phyloP scores from a whole-genome alignment of 1,139 yeast genomes.

The Yamadazyma trypodendri region DNA sequence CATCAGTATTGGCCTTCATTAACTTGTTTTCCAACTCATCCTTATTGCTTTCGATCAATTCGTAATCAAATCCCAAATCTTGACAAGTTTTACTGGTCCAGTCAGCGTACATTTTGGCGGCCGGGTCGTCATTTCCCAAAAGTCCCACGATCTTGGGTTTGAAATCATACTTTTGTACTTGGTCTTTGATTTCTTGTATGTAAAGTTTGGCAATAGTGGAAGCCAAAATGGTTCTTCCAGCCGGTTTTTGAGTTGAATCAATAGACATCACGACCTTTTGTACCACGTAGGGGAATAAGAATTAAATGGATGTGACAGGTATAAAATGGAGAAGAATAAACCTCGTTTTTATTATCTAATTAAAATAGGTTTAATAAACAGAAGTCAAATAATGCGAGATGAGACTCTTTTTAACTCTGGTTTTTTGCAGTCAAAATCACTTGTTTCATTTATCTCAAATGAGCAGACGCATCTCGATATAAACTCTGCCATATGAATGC shows the following conservation, averaged over 20 bases:
- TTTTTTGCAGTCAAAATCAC: conserved; percentile 4
- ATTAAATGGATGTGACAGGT: no score
- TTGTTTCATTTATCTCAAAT: conserved; percentile 32
- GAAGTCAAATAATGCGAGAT: conserved; percentile 12
- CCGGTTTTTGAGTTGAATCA: conserved; percentile 28
- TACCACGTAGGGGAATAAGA: no score
- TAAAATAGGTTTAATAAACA: conserved; percentile 2
- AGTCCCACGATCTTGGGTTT: conserved; percentile 85
- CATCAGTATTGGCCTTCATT: conserved; percentile 78
- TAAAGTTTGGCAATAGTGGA: conserved; percentile 82
- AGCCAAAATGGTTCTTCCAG: conserved; percentile 84
- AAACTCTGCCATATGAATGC: conserved; percentile 96
- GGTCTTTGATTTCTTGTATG: conserved; percentile 64
- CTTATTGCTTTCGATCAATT: conserved; percentile 68
- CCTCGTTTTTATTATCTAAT: no score
- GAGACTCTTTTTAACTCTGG: conserved; percentile 10
- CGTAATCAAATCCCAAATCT: conserved; percentile 81
- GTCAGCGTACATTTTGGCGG: conserved; percentile 90
- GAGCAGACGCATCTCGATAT: conserved; percentile 85
- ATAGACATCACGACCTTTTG: no score
- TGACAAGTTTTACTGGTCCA: conserved; percentile 95
- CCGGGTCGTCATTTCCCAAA: conserved; percentile 90
- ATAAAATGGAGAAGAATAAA: no score
- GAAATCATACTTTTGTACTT: conserved; percentile 50
- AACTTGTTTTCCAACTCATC: conserved; percentile 84